Evolutionary conservation across 2,329 filamentous ascomycete species (phyloP).

Genomic region (Stagonosporopsis cucurbitacearum): DNA sequence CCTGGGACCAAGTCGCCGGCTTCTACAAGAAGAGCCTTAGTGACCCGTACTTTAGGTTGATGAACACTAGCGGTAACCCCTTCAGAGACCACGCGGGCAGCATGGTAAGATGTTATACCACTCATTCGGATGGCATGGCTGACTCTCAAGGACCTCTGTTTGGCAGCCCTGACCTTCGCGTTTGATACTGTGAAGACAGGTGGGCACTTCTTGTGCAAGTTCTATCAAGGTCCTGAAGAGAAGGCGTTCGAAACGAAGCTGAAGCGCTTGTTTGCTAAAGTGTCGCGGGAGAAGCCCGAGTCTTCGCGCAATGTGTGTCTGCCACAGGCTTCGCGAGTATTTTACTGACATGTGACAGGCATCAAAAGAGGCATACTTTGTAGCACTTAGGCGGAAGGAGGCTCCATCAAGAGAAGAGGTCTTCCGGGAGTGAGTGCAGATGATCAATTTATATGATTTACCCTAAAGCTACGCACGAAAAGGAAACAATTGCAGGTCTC

Average conservation of each 20-base stretch:
- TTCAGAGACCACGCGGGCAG: constrained; percentile 91
- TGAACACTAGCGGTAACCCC: constrained; percentile 91
- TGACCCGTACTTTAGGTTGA: constrained; percentile 97
- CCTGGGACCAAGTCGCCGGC: constrained; percentile 82
- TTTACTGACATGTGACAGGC: constrained; percentile 59
- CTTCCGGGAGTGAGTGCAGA: constrained; percentile 39
- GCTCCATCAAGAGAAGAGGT: constrained; percentile 56
- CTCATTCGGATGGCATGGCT: not conserved
- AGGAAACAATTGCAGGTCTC: not conserved
- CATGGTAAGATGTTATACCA: constrained; percentile 70
- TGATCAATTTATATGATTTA: not conserved
- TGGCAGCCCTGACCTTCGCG: constrained; percentile 82
- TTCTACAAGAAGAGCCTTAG: constrained; percentile 88
- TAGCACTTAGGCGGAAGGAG: constrained; percentile 74
- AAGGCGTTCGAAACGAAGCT: constrained; percentile 77
- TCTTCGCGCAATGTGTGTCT: constrained; percentile 77
- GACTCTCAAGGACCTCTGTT: constrained; percentile 79
- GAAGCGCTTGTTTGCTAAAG: constrained; percentile 77
- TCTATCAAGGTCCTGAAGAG: constrained; percentile 91
- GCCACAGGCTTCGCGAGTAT: not conserved
- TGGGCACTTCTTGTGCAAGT: constrained; percentile 96
- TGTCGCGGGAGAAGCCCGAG: constrained; percentile 88
- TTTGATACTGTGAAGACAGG: constrained; percentile 81
- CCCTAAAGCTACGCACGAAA: not conserved
- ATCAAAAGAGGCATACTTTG: constrained; percentile 85